These are phyloP conservation scores for Tricholoma flavovirens DNA, from an alignment of 768 basidiomycete genomes.

Conservation along the genomic window DNA sequence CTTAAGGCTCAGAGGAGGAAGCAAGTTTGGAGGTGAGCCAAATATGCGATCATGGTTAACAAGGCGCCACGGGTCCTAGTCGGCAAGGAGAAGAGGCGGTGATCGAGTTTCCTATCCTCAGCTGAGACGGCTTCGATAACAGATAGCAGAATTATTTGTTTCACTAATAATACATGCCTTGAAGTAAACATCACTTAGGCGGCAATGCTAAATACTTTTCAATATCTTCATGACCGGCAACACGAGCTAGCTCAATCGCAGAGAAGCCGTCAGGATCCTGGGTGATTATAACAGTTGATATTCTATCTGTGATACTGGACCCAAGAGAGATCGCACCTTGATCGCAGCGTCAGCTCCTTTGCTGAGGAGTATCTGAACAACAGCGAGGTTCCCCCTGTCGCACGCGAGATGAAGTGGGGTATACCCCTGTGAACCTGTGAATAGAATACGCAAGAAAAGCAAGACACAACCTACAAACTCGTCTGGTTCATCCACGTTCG, in stretches of 20 bases:
- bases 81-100: too few relatives aligned
- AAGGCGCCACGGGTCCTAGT: too few relatives aligned
- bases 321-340: conserved; percentile 37
- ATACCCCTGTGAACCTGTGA: conserved; percentile 57
- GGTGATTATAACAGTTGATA: conserved; percentile 3
- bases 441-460: neutral
- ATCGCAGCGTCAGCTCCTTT: conserved; percentile 59
- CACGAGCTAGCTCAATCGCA: conserved; percentile 52
- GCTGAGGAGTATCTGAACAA: conserved; percentile 53
- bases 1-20: neutral
- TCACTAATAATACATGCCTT: neutral
- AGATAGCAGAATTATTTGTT: neutral
- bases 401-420: conserved; percentile 83
- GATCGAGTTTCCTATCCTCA: too few relatives aligned
- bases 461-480: conserved; percentile 55
- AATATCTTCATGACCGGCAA: conserved; percentile 53
- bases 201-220: conserved; percentile 18
- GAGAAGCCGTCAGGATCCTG: conserved; percentile 68
- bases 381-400: conserved; percentile 64
- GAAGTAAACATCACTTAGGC: neutral
- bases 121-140: neutral
- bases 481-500: conserved; percentile 57
- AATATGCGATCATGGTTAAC: too few relatives aligned
- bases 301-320: neutral
- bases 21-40: too few relatives aligned